Percentiles rank a stretch among this genome's conserved stretches.
These are phyloP conservation scores for Penicillium sp. DNA, from an alignment of 2,329 filamentous ascomycete species.

Conservation along the genomic window DNA sequence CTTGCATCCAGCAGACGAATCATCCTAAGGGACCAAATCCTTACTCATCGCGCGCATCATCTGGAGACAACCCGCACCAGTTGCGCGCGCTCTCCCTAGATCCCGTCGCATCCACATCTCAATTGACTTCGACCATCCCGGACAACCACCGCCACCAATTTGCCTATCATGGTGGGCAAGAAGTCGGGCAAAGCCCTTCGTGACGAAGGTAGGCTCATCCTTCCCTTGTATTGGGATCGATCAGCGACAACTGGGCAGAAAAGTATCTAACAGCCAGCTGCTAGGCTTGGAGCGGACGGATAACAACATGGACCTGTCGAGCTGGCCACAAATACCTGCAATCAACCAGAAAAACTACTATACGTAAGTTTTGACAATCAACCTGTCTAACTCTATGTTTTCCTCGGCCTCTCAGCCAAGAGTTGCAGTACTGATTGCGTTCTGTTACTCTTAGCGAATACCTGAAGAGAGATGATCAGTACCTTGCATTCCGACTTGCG, in stretches of 20 bases:
- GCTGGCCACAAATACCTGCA: constrained; percentile 86
- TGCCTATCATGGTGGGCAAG: constrained; percentile 62
- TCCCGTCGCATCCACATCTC: constrained; percentile 10
- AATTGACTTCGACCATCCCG: constrained; percentile 8
- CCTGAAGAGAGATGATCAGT: constrained; percentile 96
- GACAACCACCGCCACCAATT: constrained; percentile 2
- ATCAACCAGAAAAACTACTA: constrained; percentile 99
- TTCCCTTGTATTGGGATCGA: not conserved
- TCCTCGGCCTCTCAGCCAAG: not conserved
- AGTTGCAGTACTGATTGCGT: constrained; percentile 17
- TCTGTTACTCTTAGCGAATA: constrained; percentile 68
- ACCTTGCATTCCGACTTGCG: constrained; percentile 83
- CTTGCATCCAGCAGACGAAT: not conserved
- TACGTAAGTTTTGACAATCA: constrained; percentile 62
- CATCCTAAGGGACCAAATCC: not conserved
- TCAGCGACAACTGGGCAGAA: not conserved
- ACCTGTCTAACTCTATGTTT: not conserved
- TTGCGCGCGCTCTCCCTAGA: constrained; percentile 19
- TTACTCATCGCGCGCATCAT: not conserved
- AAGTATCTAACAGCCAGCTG: constrained; percentile 13
- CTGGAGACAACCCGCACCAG: not conserved
- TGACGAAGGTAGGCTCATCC: constrained; percentile 54
- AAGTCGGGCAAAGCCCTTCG: constrained; percentile 64
- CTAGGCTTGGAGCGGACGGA: constrained; percentile 92
- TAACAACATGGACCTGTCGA: constrained; percentile 95